Base-by-base conservation (phyloP, 1,139 yeast species). In the Blastobotrys raffinosifermentans region DNA sequence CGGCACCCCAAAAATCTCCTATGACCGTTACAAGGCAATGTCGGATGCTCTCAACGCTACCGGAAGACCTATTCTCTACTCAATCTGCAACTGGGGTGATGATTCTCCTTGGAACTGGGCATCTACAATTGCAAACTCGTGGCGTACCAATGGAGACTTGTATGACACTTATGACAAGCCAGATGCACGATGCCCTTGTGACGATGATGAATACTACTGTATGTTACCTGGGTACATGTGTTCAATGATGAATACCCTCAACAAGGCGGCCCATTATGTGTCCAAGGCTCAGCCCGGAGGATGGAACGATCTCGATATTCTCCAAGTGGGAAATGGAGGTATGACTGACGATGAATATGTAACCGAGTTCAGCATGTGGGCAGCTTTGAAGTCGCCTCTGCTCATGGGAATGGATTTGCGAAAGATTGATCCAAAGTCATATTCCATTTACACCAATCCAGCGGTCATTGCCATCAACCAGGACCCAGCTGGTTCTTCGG, bases 31-130 rank as follows among this genome's bases (percentile, higher is more conserved):
- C 43, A 41, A 48, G 35, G 40, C 34, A 8, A 57, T 57, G 62
- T 48, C 58, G 2, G 47, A 55, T 16, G 61, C 62, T 5, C 46
- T 57, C 31, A 46, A 47, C 29, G 41, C 43, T 9, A 52, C 61
- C 3, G 61, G 60, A n/a, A 46, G 58, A 15, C 48, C 54, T 2
- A 54, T 57, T 15, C 47, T 57, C 32, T 57, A 55, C 40, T 49
- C 61, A 2, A 31, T 57, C 31, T 57, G 62, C 40, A 55, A 57
- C 35, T 57, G 62, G 62, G 62, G 62, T 11, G 56, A 53, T 20
- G 59, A 55, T 35, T 25, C 32, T 18, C 51, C 55, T 2, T 57
- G 56, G 54, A 44, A 54, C 30, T 57, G 60, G 60, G 61, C 51
- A 2, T 45, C 51, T 7, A 47, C 50, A 5, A 49, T 57, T 26